Evolutionary conservation across 139 green algal species (phyloP).

Genomic region (Micractinium conductrix): DNA sequence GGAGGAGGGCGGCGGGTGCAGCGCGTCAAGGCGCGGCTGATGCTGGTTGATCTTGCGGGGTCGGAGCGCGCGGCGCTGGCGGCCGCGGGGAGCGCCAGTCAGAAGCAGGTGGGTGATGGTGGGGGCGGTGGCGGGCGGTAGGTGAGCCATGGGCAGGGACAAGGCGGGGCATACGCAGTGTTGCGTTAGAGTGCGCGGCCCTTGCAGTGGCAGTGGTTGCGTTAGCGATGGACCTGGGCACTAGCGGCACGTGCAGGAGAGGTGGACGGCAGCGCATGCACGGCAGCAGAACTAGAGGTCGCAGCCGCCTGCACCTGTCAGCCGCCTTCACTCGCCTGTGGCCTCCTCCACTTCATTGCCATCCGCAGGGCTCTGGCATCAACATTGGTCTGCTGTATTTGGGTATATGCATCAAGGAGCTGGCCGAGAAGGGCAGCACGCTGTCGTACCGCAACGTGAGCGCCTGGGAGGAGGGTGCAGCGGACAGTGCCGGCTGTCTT

Average conservation of each 20-base stretch:
- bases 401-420: slow-evolving; percentile 32
- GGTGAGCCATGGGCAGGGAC: background rate
- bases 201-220: no score
- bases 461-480: no score
- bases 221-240: no score
- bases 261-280: no score
- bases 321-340: no score
- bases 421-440: slow-evolving; percentile 15
- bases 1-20: background rate
- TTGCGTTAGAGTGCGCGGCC: no score
- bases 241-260: no score
- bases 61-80: slow-evolving; percentile 23
- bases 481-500: no score
- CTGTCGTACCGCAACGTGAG: slow-evolving; percentile 32
- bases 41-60: slow-evolving; percentile 43
- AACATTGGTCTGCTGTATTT: slow-evolving; percentile 41
- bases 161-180: no score
- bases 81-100: background rate
- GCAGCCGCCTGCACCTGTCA: no score
- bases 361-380: slow-evolving; percentile 34
- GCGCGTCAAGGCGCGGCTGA: slow-evolving; percentile 31
- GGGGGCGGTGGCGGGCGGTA: background rate
- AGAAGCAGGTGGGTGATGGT: slow-evolving; percentile 15
- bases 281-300: no score
- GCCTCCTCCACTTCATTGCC: background rate